Evolutionary conservation across 2,329 filamentous ascomycete genomes (phyloP).

Genomic region (Penicillium brasilianum): DNA sequence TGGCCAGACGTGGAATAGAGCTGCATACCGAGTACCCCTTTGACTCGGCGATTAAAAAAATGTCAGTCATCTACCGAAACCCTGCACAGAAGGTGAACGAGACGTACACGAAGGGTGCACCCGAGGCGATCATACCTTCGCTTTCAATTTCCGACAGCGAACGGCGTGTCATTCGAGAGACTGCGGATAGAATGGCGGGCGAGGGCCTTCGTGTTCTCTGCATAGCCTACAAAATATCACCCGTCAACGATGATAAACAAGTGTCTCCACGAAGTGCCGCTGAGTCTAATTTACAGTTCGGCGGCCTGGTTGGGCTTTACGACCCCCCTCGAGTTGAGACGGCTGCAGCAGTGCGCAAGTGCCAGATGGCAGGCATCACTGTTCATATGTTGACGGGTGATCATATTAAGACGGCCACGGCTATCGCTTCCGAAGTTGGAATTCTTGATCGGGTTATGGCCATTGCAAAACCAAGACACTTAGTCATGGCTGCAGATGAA

Average conservation of each 20-base stretch:
- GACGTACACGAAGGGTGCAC: slow-evolving; percentile 67
- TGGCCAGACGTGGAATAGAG: slow-evolving; percentile 36
- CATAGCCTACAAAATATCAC: slow-evolving; percentile 52
- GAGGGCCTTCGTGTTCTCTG: slow-evolving; percentile 66
- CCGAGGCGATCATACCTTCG: slow-evolving; percentile 59
- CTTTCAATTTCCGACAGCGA: slow-evolving; percentile 27
- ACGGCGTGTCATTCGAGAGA: slow-evolving; percentile 33
- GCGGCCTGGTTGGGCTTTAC: slow-evolving; percentile 65
- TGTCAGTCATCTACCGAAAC: slow-evolving; percentile 65
- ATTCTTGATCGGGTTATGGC: slow-evolving; percentile 54
- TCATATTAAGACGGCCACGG: slow-evolving; percentile 61
- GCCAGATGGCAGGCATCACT: slow-evolving; percentile 60
- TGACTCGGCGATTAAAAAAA: slow-evolving; percentile 68
- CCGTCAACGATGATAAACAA: slow-evolving; percentile 37
- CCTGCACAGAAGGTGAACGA: slow-evolving; percentile 36
- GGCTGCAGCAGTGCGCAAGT: slow-evolving; percentile 59
- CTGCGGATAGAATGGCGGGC: slow-evolving; percentile 62
- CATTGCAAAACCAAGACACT: slow-evolving; percentile 45
- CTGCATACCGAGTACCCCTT: slow-evolving; percentile 65
- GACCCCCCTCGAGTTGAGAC: slow-evolving; percentile 66
- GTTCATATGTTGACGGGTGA: slow-evolving; percentile 65
- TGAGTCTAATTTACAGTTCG: slow-evolving; percentile 60
- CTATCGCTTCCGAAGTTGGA: slow-evolving; percentile 63
- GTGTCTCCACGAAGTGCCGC: slow-evolving; percentile 52
- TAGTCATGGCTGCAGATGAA: slow-evolving; percentile 62